Evolutionary conservation across 257 asterid species (phyloP).

Genomic region (Thymus mandschuricus): DNA sequence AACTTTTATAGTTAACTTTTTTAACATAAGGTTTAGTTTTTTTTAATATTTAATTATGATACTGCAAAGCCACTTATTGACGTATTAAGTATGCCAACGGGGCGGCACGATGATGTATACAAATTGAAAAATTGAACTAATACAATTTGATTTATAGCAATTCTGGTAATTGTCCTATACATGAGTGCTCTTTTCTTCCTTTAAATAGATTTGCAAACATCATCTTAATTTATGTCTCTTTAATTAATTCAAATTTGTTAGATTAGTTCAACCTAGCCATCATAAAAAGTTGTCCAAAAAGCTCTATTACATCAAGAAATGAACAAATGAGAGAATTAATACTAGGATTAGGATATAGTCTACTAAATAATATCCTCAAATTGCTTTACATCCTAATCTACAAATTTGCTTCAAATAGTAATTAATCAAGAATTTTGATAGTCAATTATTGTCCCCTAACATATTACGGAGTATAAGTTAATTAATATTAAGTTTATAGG

Average conservation of each 20-base stretch:
- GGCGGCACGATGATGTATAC: too few species aligned
- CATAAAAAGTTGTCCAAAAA: too few species aligned
- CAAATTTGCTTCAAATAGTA: slow-evolving; percentile 13
- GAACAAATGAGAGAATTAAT: not conserved
- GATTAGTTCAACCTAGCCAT: not conserved
- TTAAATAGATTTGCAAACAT: too few species aligned
- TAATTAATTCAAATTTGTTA: not conserved
- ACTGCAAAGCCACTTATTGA: too few species aligned
- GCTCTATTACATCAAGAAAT: not conserved
- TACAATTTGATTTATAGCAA: not conserved
- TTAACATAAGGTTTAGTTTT: too few species aligned
- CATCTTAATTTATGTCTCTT: not conserved
- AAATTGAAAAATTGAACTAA: not conserved
- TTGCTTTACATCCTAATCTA: not conserved
- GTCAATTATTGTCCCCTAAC: slow-evolving; percentile 18
- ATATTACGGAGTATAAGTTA: not conserved
- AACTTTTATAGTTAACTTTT: too few species aligned
- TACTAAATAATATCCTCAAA: not conserved
- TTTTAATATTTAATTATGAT: too few species aligned
- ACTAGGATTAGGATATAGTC: not conserved
- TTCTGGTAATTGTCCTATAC: too few species aligned
- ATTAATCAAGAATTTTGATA: slow-evolving; percentile 19
- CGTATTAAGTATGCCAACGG: too few species aligned
- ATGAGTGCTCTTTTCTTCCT: not conserved
- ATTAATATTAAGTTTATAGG: slow-evolving; percentile 13